Evolutionary conservation across 164 flowering plant genomes (phyloP).

Genomic region (Cinnamomum micranthum): DNA sequence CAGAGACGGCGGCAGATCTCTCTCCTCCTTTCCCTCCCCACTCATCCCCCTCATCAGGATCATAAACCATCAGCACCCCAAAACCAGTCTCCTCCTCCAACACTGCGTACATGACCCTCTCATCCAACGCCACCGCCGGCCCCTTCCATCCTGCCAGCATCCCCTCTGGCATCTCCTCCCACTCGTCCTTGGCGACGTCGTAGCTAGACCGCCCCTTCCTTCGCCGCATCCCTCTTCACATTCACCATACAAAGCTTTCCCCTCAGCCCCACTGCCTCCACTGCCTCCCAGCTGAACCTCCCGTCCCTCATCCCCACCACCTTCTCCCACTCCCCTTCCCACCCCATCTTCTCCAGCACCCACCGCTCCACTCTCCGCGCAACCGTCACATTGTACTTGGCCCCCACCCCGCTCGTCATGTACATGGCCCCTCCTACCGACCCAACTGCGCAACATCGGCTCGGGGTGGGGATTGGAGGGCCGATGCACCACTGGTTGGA

Average conservation of each 20-base stretch:
- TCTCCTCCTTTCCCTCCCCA: conserved; percentile 34
- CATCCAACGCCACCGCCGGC: conserved; percentile 68
- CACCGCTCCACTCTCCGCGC: conserved; percentile 61
- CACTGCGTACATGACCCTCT: conserved; percentile 49
- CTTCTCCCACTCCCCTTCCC: conserved; percentile 30
- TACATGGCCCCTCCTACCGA: too few species aligned
- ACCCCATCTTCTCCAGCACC: conserved; percentile 20
- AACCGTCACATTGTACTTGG: conserved; percentile 38
- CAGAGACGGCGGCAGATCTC: too few species aligned
- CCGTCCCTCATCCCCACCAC: conserved; percentile 36
- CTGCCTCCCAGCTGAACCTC: conserved; percentile 70
- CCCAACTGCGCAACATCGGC: too few species aligned
- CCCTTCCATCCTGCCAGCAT: conserved; percentile 79
- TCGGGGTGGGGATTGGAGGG: too few species aligned
- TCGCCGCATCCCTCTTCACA: conserved; percentile 52
- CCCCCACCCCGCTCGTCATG: too few species aligned
- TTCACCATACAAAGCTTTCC: conserved; percentile 78
- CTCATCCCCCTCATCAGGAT: conserved; percentile 21
- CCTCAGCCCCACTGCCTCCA: conserved; percentile 69
- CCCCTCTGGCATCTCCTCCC: conserved; percentile 76
- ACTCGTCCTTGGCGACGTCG: conserved; percentile 34
- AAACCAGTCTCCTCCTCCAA: conserved; percentile 42
- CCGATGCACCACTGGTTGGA: too few species aligned
- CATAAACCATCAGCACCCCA: conserved; percentile 34
- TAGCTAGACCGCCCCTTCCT: conserved; percentile 48